These are phyloP conservation scores for Moniliella sp. DNA, from an alignment of 1,284 basidiomycete species.

Conservation along the genomic window DNA sequence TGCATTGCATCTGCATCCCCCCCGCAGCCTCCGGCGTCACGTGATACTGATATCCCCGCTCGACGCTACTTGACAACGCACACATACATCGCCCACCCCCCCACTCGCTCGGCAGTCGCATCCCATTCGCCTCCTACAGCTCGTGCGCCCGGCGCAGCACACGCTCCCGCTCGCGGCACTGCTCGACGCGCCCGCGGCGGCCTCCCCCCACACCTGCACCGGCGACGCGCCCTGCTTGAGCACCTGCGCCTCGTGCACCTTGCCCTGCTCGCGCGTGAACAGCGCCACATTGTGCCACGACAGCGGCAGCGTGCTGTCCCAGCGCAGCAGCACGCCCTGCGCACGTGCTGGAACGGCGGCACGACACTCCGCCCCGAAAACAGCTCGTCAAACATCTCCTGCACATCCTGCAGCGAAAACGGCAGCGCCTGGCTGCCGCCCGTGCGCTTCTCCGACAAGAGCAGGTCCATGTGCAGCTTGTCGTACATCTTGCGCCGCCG, in stretches of 20 bases:
- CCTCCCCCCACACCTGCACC: constrained; percentile 22
- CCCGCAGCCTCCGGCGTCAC: too few relatives aligned
- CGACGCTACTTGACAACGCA: too few relatives aligned
- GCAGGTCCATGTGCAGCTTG: constrained; percentile 5
- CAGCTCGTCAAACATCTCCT: constrained; percentile 25
- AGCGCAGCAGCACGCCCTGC: constrained; percentile 13
- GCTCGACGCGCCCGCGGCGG: constrained; percentile 3
- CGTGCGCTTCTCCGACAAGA: neutral
- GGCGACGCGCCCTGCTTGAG: constrained; percentile 15
- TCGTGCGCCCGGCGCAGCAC: neutral
- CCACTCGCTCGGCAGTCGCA: too few relatives aligned
- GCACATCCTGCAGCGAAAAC: constrained; percentile 23
- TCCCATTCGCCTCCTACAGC: too few relatives aligned
- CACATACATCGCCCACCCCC: too few relatives aligned
- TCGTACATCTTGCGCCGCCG: constrained; percentile 22
- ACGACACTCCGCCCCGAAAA: constrained; percentile 22
- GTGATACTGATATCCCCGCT: too few relatives aligned
- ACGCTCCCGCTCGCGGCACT: neutral
- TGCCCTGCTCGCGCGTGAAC: constrained; percentile 16
- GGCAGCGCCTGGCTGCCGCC: constrained; percentile 9
- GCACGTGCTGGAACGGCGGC: constrained; percentile 16
- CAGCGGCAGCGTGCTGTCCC: constrained; percentile 24
- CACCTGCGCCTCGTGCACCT: constrained; percentile 19
- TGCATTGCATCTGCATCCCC: too few relatives aligned
- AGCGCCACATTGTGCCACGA: constrained; percentile 25